A percentile compares a stretch with the other conserved stretches of the same genome.
phyloP scores from a whole-genome alignment of 768 basidiomycete genomes.

The Chalciporus pseudorubinellus region DNA sequence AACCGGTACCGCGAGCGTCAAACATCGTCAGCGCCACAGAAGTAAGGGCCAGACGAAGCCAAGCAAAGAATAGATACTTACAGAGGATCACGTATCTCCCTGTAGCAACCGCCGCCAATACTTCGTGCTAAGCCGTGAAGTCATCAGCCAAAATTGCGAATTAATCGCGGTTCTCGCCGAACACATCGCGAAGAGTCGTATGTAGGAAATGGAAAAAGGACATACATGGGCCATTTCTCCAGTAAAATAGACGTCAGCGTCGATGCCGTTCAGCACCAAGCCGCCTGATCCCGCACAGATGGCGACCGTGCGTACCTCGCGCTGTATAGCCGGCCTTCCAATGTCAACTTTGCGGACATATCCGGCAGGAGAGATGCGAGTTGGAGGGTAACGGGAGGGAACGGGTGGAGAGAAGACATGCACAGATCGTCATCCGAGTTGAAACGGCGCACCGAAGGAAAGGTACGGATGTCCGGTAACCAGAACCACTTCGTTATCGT shows the following conservation, averaged over 20 bases:
- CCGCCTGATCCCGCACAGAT: constrained; percentile 92
- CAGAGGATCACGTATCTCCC: constrained; percentile 84
- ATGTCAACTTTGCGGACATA: constrained; percentile 55
- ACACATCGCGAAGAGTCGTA: constrained; percentile 5
- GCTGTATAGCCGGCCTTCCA: constrained; percentile 43
- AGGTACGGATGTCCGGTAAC: not conserved
- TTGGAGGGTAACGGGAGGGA: constrained; percentile 6
- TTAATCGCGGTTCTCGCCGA: not conserved
- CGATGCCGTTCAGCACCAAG: constrained; percentile 64
- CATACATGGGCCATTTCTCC: constrained; percentile 90
- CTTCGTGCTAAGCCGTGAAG: constrained; percentile 63
- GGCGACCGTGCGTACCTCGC: constrained; percentile 60
- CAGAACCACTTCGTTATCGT: constrained; percentile 9
- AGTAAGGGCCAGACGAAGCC: not conserved
- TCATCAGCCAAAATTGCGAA: constrained; percentile 5
- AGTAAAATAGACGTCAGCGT: constrained; percentile 87
- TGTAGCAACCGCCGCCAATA: constrained; percentile 73
- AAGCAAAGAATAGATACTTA: constrained; percentile 36
- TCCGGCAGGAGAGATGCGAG: constrained; percentile 8
- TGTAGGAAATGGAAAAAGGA: constrained; percentile 18
- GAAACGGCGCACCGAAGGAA: constrained; percentile 2
- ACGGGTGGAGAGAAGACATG: constrained; percentile 17
- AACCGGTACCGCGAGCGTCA: constrained; percentile 15
- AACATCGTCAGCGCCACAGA: constrained; percentile 17
- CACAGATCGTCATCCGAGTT: constrained; percentile 17